These are phyloP conservation scores for Candida corydali DNA, from an alignment of 805 yeast genomes.

Conservation along the genomic window DNA sequence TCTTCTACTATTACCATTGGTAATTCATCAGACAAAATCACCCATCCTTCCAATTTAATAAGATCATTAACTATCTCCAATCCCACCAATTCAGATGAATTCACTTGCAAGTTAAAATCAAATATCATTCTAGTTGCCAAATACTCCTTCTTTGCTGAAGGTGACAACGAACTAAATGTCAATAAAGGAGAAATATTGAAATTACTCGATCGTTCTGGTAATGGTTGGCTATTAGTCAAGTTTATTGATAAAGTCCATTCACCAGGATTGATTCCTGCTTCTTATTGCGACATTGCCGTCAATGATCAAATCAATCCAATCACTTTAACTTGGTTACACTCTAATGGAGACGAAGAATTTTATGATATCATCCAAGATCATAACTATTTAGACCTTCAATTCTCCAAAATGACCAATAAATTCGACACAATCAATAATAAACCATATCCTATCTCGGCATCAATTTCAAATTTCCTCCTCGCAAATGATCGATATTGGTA, in stretches of 20 bases:
- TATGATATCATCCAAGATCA: conserved; percentile 14
- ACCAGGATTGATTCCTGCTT: conserved; percentile 52
- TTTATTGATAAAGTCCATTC: conserved; percentile 43
- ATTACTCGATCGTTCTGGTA: conserved; percentile 42
- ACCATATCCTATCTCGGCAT: conserved; percentile 14
- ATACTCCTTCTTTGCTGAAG: conserved; percentile 42
- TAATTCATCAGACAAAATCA: no score
- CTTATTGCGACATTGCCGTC: conserved; percentile 44
- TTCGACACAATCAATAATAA: conserved; percentile 24
- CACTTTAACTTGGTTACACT: conserved; percentile 34
- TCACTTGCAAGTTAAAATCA: conserved; percentile 14
- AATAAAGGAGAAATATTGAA: conserved; percentile 51
- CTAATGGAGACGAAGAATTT: conserved; percentile 3
- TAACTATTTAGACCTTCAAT: conserved; percentile 24
- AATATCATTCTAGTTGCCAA: conserved; percentile 44
- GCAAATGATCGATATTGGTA: conserved; percentile 30
- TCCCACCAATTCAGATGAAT: conserved; percentile 12
- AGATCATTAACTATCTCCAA: conserved; percentile 12
- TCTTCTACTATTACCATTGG: no score
- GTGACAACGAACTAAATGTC: conserved; percentile 40
- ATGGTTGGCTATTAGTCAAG: conserved; percentile 56
- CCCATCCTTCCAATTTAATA: no score
- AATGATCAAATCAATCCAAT: conserved; percentile 37
- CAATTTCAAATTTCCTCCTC: conserved; percentile 27
- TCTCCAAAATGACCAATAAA: conserved; percentile 15